Evolutionary conservation across 495 filamentous ascomycete species (phyloP).

Genomic region (Hypoxylon rickii): DNA sequence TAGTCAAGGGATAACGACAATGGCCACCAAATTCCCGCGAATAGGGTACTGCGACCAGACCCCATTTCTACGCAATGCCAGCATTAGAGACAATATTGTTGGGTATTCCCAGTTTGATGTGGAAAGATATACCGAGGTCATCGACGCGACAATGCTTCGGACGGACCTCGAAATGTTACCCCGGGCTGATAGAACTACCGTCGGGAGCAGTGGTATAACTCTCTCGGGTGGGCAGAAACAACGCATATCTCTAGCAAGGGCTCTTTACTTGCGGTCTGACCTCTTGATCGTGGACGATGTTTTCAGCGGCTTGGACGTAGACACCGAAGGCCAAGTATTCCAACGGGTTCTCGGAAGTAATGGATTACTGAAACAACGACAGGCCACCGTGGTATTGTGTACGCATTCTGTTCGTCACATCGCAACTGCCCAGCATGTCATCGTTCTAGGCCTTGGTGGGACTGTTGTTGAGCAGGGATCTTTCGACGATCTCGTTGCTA

Average conservation of each 20-base stretch:
- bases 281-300: slow-evolving; percentile 63
- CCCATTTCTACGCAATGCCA: slow-evolving; percentile 61
- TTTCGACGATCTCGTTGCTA: slow-evolving; percentile 41
- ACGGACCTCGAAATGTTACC: slow-evolving; percentile 57
- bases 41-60: slow-evolving; percentile 46
- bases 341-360: slow-evolving; percentile 58
- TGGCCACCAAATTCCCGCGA: slow-evolving; percentile 1
- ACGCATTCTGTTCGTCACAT: slow-evolving; percentile 46
- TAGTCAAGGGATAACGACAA: slow-evolving; percentile 28
- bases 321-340: slow-evolving; percentile 65
- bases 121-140: slow-evolving; percentile 63
- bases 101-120: slow-evolving; percentile 56
- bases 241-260: slow-evolving; percentile 63
- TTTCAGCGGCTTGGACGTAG: slow-evolving; percentile 63
- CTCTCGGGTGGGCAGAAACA: slow-evolving; percentile 72
- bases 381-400: slow-evolving; percentile 57
- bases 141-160: slow-evolving; percentile 67
- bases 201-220: slow-evolving; percentile 67
- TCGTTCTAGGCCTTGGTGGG: slow-evolving; percentile 47
- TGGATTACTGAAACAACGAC: slow-evolving; percentile 55
- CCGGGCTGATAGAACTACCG: slow-evolving; percentile 61
- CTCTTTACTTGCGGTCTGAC: slow-evolving; percentile 60
- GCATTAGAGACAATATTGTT: slow-evolving; percentile 62
- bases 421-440: slow-evolving; percentile 51
- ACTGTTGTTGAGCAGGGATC: slow-evolving; percentile 49